Evolutionary conservation across 371 early-diverging fungal genomes (phyloP), one percentile per base, ranked within the genome.

Genomic region (Actinomortierella wolfii): DNA sequence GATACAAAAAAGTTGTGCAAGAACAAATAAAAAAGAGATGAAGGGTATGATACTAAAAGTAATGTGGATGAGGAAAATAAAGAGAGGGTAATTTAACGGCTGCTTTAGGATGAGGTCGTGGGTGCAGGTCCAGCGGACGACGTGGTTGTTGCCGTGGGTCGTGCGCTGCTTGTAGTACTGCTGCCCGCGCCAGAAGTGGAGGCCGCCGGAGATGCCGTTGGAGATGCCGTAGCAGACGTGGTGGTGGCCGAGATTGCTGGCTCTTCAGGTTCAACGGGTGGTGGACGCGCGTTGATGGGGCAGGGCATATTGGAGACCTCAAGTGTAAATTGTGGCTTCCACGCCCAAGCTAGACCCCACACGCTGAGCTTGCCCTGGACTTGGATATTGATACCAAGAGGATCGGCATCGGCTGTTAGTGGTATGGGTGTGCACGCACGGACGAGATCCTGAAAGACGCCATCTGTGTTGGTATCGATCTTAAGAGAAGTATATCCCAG

Each of bases 321-420:
- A n/a, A 73, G 18, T 1, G 6, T 8, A 40, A 73, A 73, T 20
- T 52, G 23, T 2, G 73, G 73, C 43, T 62, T 73, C 73, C 73
- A 73, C 41, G 66, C 43, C 73, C 66, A 62, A 8, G 62, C 49
- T 14, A 73, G 42, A 11, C 73, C 73, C 73, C 73, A 73, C 6
- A 73, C 49, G 28, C 56, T 45, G 23, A 73, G 41, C 15, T 40
- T 49, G 21, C 73, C 73, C 7, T 17, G 26, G 34, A 73, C 45
- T 2, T 40, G 48, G 3, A 73, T 2, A 51, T 62, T 47, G 28
- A 73, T 42, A 3, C 48, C 52, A 14, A 58, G 66, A 5, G 26
- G 15, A 15, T 29, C 28, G 20, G 61, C 52, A 26, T 13, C 14
- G 14, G 1, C 20, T 8, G 56, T 34, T 2, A 15, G 25, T 7